These are phyloP conservation scores for Apiotrichum sp. DNA, from an alignment of 1,284 basidiomycete species.

Conservation along the genomic window DNA sequence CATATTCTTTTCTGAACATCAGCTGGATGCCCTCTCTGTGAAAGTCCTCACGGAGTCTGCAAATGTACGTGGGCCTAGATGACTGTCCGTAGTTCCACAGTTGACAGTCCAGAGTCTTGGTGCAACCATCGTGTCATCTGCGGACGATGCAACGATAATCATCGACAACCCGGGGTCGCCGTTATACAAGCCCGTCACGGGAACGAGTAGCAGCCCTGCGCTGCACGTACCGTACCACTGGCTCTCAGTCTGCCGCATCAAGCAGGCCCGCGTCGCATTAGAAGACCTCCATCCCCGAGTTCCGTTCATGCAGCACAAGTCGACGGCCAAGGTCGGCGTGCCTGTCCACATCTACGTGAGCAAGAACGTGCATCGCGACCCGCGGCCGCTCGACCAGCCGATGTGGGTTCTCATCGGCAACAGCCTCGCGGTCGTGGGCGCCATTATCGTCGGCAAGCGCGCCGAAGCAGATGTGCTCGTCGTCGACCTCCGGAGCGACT, in stretches of 20 bases:
- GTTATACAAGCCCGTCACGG: background rate
- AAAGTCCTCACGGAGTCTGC: constrained; percentile 1
- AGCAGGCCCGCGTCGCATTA: background rate
- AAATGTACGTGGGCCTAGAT: constrained; percentile 1
- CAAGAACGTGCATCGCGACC: constrained; percentile 26
- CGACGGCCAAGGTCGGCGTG: background rate
- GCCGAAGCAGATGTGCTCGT: constrained; percentile 33
- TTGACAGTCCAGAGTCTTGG: constrained; percentile 5
- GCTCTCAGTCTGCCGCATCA: constrained; percentile 20
- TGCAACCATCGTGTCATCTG: background rate
- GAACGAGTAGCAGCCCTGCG: background rate
- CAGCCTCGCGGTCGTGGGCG: constrained; percentile 18
- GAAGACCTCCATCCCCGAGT: constrained; percentile 9
- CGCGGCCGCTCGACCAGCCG: constrained; percentile 9
- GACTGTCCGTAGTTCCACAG: background rate
- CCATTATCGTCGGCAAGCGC: constrained; percentile 26
- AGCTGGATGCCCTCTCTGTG: background rate
- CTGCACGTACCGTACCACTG: constrained; percentile 32
- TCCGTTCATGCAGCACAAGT: constrained; percentile 2
- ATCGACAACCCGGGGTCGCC: constrained; percentile 6
- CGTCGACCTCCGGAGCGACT: constrained; percentile 26
- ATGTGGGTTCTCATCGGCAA: constrained; percentile 4
- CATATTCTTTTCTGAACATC: background rate
- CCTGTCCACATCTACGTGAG: constrained; percentile 35
- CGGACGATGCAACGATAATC: background rate